Percentiles rank a stretch among this genome's conserved stretches.
phyloP scores from a whole-genome alignment of 352 stramenopile genomes.

The Halophytophthora batemanensis region DNA sequence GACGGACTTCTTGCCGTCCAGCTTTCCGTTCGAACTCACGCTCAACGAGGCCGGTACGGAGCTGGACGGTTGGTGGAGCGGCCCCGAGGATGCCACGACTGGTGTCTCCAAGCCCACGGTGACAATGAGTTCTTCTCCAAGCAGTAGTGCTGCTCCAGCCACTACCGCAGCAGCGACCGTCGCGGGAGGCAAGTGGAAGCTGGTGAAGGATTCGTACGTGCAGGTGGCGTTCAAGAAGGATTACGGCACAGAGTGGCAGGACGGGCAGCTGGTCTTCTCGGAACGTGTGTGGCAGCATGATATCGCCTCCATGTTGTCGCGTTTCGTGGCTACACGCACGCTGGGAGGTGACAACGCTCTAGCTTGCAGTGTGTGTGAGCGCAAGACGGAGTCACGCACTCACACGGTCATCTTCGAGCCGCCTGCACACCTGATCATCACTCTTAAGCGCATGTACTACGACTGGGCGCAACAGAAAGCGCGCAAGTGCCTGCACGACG shows the following conservation, averaged over 20 bases:
- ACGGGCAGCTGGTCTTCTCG: constrained; percentile 72
- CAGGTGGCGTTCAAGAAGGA: constrained; percentile 89
- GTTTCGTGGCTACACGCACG: constrained; percentile 76
- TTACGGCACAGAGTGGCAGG: constrained; percentile 85
- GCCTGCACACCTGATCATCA: constrained; percentile 82
- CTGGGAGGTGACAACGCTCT: constrained; percentile 81
- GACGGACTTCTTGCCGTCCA: constrained; percentile 62
- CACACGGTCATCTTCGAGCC: constrained; percentile 82
- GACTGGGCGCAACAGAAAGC: constrained; percentile 88
- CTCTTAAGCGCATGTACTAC: constrained; percentile 89
- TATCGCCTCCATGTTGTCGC: constrained; percentile 76
- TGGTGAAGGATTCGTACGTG: constrained; percentile 84
- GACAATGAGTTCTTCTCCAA: constrained; percentile 14
- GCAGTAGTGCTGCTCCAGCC: constrained; percentile 5
- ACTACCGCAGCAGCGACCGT: constrained; percentile 12
- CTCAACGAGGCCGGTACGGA: constrained; percentile 52
- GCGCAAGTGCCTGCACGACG: constrained; percentile 83
- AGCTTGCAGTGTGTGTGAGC: constrained; percentile 61
- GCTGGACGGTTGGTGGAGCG: constrained; percentile 78
- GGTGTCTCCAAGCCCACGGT: constrained; percentile 15
- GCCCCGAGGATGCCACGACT: constrained; percentile 28
- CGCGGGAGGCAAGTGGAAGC: constrained; percentile 55
- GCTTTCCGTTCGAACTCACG: constrained; percentile 64
- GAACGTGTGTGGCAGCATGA: constrained; percentile 84
- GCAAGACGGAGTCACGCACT: constrained; percentile 77